Conservation (phyloP, 345 rosid species). For the Salix arbutifolia region DNA sequence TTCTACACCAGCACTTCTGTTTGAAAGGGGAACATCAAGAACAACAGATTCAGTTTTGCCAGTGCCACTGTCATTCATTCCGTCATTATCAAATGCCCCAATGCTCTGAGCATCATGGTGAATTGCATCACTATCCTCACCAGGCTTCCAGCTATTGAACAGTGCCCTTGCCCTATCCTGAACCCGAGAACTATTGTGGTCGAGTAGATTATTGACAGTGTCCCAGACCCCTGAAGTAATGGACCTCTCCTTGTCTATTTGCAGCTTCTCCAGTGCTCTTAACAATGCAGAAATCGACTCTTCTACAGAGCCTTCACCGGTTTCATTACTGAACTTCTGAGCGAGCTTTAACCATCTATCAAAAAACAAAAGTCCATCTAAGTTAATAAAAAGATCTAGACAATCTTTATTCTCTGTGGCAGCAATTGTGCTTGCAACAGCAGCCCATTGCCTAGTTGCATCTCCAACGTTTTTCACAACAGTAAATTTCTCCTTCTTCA, state of each 20-base stretch:
- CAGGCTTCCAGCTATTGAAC: constrained; percentile 54
- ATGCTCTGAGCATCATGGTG: constrained; percentile 25
- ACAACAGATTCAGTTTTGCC: constrained; percentile 33
- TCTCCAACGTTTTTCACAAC: constrained; percentile 61
- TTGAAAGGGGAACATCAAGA: constrained; percentile 31
- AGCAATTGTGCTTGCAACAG: constrained; percentile 75
- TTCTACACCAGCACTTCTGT: constrained; percentile 34
- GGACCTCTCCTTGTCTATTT: constrained; percentile 54
- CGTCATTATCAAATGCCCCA: constrained; percentile 24
- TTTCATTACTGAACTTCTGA: constrained; percentile 36
- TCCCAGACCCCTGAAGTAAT: constrained; percentile 71
- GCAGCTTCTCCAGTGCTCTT: constrained; percentile 67
- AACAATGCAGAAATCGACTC: constrained; percentile 68
- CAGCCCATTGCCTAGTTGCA: constrained; percentile 83
- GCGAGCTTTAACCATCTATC: constrained; percentile 77
- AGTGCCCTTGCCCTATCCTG: constrained; percentile 69
- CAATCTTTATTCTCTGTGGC: constrained; percentile 84
- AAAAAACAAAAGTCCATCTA: constrained; percentile 74
- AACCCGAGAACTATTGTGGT: constrained; percentile 54
- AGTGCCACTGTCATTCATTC: constrained; percentile 25
- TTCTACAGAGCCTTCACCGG: constrained; percentile 53
- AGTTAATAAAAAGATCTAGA: constrained; percentile 74
- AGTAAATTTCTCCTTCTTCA: constrained; percentile 67
- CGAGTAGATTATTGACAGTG: constrained; percentile 62
- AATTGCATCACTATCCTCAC: constrained; percentile 25